Evolutionary conservation across 169 alveolate species (phyloP), one percentile per base, ranked within the genome.

Genomic region (Eimeria necatrix): DNA sequence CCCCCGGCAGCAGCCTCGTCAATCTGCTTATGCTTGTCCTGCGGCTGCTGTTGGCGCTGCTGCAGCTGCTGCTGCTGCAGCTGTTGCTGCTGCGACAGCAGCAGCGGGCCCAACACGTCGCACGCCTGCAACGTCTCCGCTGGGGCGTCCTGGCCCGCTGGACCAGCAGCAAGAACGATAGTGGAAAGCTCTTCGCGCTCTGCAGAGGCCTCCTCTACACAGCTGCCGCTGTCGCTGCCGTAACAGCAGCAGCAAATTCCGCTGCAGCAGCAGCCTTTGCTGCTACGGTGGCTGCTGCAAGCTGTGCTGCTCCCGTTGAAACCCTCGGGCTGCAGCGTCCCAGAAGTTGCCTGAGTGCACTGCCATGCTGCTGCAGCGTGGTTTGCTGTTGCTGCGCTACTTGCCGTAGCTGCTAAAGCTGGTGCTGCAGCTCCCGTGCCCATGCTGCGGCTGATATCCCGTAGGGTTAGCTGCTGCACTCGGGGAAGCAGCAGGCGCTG

Each of bases 201-300:
- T 0, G 78, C 9, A n/a, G 78, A 12, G 4, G 78, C 78, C 12
- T 68, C 78, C 14, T n/a, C 78, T 18, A 8, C 78, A 12, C 78
- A 68, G 32, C 78, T 68, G 78, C 78, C n/a, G 78, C 32, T 68
- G 78, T 68, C 78, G 78, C 2, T 68, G 5, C 78, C 12, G 32
- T 8, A 68, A 18, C 68, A 14, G 78, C 78, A 68, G n/a, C n/a
- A 18, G 32, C 78, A 68, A 52, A 52, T n/a, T 3, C 78, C n/a
- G 78, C 78, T n/a, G 32, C 78, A 68, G 78, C 78, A 68, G 46
- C 78, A 68, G n/a, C 78, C 78, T n/a, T n/a, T n/a, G 78, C 32
- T 68, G 78, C 78, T 68, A 8, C 46, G n/a, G n/a, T 14, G 9
- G 32, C n/a, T n/a, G 78, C 78, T n/a, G 32, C 78, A 68, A 10